These are phyloP conservation scores for Globisporangium irregulare DNA, from an alignment of 352 stramenopile species.

Conservation along the genomic window DNA sequence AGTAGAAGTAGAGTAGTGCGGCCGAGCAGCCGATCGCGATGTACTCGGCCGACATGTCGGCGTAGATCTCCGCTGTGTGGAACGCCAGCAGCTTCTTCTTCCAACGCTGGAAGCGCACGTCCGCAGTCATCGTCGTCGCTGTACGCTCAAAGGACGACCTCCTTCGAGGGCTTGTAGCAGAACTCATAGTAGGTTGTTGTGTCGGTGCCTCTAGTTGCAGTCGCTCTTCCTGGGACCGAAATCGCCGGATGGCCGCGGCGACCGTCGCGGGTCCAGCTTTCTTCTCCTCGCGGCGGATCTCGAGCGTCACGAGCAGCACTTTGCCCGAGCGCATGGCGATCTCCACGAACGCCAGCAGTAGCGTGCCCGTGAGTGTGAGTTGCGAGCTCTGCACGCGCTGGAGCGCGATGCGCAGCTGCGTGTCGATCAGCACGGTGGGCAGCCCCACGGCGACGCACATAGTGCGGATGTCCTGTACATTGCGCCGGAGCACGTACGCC, in stretches of 20 bases:
- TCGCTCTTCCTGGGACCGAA: background rate
- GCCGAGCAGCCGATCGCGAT: slow-evolving; percentile 37
- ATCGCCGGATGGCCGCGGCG: background rate
- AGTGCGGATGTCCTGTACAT: slow-evolving; percentile 12
- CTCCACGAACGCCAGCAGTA: slow-evolving; percentile 27
- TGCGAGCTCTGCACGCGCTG: slow-evolving; percentile 15
- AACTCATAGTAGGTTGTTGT: background rate
- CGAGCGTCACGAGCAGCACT: slow-evolving; percentile 14
- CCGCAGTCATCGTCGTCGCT: background rate
- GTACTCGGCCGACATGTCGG: slow-evolving; percentile 42
- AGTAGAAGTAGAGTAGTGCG: slow-evolving; percentile 28
- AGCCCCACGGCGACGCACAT: slow-evolving; percentile 26
- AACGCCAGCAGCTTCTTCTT: slow-evolving; percentile 18
- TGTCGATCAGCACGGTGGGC: slow-evolving; percentile 29
- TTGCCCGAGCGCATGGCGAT: slow-evolving; percentile 26
- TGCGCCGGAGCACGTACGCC: slow-evolving; percentile 19
- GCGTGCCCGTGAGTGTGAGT: slow-evolving; percentile 20
- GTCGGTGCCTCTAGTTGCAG: background rate
- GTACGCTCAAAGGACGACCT: background rate
- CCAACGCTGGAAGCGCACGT: slow-evolving; percentile 15
- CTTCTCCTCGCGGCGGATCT: slow-evolving; percentile 11
- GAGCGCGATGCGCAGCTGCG: slow-evolving; percentile 24
- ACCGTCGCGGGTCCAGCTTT: background rate
- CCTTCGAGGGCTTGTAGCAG: background rate
- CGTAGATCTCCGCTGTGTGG: slow-evolving; percentile 27